Evolutionary conservation across 2,329 filamentous ascomycete species (phyloP).

Genomic region (Elsinoe arachidis): DNA sequence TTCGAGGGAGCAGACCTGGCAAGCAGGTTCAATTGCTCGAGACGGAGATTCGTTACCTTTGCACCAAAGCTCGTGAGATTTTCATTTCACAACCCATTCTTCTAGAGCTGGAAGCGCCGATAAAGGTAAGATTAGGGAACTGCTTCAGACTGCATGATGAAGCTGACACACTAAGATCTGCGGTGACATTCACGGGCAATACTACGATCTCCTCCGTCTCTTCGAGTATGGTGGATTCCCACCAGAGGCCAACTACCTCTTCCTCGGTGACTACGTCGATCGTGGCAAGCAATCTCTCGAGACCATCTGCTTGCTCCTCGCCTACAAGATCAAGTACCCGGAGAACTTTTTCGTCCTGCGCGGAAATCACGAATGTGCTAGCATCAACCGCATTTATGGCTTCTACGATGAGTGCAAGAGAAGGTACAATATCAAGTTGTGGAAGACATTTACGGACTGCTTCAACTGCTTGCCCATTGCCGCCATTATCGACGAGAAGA

Average conservation of each 20-base stretch:
- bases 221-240: constrained; percentile 99
- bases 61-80: constrained; percentile 97
- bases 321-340: constrained; percentile 99
- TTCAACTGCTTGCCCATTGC: constrained; percentile 99
- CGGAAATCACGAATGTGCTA: constrained; percentile 98
- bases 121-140: constrained; percentile 61
- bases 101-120: constrained; percentile 93
- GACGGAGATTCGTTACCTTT: constrained; percentile 91
- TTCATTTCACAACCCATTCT: constrained; percentile 99
- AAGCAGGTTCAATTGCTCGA: constrained; percentile 98
- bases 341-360: constrained; percentile 99
- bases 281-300: constrained; percentile 98
- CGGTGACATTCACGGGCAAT: constrained; percentile 98
- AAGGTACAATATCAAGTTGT: constrained; percentile 97
- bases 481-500: constrained; percentile 99
- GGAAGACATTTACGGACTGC: constrained; percentile 99
- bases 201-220: constrained; percentile 92
- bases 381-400: constrained; percentile 97
- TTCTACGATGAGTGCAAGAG: constrained; percentile 99
- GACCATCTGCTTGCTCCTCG: constrained; percentile 91
- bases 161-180: constrained; percentile 61
- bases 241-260: constrained; percentile 97
- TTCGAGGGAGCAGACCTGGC: constrained; percentile 91
- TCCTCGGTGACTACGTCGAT: constrained; percentile 98
- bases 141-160: neutral